phyloP scores from a whole-genome alignment of 805 yeast genomes.

The Komagataella populi region DNA sequence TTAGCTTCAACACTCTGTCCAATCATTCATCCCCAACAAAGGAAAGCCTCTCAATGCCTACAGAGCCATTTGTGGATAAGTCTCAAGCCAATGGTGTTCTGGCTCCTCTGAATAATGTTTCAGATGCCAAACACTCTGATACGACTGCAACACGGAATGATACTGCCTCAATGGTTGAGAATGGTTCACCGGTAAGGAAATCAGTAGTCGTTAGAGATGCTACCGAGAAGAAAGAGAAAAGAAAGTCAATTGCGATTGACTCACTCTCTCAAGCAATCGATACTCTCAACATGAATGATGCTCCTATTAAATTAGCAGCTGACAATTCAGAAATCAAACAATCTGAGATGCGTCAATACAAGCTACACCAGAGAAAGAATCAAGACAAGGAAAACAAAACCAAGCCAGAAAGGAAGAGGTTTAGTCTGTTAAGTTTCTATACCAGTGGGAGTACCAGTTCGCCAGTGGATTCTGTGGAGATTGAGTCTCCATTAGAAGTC shows the following conservation, averaged over 20 bases:
- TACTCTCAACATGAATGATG: constrained; percentile 2
- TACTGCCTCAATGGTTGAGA: neutral
- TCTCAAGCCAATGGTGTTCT: constrained; percentile 17
- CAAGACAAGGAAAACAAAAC: constrained; percentile 11
- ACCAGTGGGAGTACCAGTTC: constrained; percentile 6
- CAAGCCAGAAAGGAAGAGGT: constrained; percentile 18
- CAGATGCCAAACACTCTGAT: neutral
- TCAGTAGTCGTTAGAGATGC: constrained; percentile 3
- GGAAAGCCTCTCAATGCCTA: constrained; percentile 8
- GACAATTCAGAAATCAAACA: constrained; percentile 1
- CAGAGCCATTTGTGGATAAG: constrained; percentile 19
- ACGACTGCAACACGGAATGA: neutral
- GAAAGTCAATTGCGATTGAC: constrained; percentile 19
- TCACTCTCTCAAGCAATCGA: constrained; percentile 19
- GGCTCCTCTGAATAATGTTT: constrained; percentile 6
- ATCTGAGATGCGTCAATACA: neutral
- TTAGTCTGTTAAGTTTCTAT: constrained; percentile 26
- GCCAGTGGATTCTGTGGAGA: neutral
- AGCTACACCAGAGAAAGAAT: constrained; percentile 5
- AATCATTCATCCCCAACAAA: constrained; percentile 14
- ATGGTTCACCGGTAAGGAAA: neutral
- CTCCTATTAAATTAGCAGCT: neutral
- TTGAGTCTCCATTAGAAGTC: neutral
- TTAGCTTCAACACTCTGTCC: constrained; percentile 3
- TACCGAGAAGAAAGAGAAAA: constrained; percentile 11